Evolutionary conservation across 331 rosid genomes (phyloP).

Genomic region (Dryas integrifolia): DNA sequence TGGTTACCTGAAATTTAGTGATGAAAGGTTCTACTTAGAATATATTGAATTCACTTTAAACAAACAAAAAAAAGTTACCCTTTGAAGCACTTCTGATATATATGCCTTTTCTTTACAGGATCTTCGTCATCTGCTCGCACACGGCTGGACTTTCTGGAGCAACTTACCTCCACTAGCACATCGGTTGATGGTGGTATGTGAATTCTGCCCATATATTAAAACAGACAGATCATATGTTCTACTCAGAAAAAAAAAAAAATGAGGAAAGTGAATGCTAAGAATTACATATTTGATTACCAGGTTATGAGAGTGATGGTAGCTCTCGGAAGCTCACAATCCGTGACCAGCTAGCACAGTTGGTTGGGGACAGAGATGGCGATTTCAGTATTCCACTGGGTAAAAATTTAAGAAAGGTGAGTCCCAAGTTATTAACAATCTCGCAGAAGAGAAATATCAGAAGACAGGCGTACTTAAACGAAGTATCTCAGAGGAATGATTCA

Average conservation of each 20-base stretch:
- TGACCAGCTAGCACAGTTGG: constrained; percentile 66
- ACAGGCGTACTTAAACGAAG: constrained; percentile 75
- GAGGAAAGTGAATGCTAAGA: constrained; percentile 12
- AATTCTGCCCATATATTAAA: constrained; percentile 9
- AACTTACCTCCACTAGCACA: constrained; percentile 70
- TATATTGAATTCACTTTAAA: background rate
- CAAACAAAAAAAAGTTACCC: background rate
- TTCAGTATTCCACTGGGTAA: constrained; percentile 77
- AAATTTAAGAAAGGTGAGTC: constrained; percentile 71
- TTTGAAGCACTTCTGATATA: background rate
- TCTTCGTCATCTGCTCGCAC: constrained; percentile 72
- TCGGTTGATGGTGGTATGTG: constrained; percentile 57
- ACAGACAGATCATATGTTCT: background rate
- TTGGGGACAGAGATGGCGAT: constrained; percentile 70
- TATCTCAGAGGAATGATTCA: constrained; percentile 85
- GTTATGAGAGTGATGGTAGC: constrained; percentile 67
- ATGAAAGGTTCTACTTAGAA: background rate
- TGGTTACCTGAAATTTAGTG: background rate
- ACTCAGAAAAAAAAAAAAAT: background rate
- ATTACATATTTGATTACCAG: constrained; percentile 30
- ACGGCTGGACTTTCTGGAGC: constrained; percentile 87
- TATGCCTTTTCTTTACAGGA: constrained; percentile 37
- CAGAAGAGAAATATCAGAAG: constrained; percentile 91
- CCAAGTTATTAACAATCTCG: constrained; percentile 71
- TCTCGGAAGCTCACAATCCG: constrained; percentile 50